phyloP scores from a whole-genome alignment of 345 rosid genomes.

The Populus alba region DNA sequence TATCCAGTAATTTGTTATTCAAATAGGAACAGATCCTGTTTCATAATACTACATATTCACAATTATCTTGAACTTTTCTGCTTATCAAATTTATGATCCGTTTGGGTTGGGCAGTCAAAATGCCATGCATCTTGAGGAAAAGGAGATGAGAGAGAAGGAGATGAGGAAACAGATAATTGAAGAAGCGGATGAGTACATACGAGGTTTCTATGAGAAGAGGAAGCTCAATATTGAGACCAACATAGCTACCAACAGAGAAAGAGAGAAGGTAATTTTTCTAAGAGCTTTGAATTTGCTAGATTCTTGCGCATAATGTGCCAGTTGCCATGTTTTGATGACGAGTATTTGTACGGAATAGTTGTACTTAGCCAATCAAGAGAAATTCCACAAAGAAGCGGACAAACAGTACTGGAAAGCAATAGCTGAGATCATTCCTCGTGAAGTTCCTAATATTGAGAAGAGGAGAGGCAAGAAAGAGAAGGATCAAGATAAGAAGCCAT shows the following conservation, averaged over 20 bases:
- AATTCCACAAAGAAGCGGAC: slow-evolving; percentile 34
- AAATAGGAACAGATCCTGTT: neutral
- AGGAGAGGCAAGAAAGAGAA: slow-evolving; percentile 39
- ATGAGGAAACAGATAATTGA: slow-evolving; percentile 32
- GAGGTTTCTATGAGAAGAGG: slow-evolving; percentile 34
- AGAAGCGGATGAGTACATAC: slow-evolving; percentile 29
- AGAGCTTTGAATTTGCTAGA: neutral
- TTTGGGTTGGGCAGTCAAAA: slow-evolving; percentile 20
- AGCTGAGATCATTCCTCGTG: slow-evolving; percentile 30
- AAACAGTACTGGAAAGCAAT: slow-evolving; percentile 39
- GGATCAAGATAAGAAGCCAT: slow-evolving; percentile 34
- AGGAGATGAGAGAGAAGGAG: slow-evolving; percentile 36
- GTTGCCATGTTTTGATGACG: neutral
- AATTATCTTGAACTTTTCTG: neutral
- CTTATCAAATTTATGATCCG: neutral
- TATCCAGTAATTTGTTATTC: neutral
- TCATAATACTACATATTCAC: neutral
- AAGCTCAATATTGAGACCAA: slow-evolving; percentile 31
- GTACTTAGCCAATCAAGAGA: slow-evolving; percentile 29
- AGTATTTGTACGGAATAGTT: slow-evolving; percentile 18
- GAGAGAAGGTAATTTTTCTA: slow-evolving; percentile 21
- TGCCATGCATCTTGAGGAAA: slow-evolving; percentile 34
- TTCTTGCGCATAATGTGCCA: neutral
- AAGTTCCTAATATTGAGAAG: slow-evolving; percentile 34
- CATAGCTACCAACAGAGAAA: slow-evolving; percentile 29